Conservation (phyloP, 345 rosid species). For the Acer campestre region DNA sequence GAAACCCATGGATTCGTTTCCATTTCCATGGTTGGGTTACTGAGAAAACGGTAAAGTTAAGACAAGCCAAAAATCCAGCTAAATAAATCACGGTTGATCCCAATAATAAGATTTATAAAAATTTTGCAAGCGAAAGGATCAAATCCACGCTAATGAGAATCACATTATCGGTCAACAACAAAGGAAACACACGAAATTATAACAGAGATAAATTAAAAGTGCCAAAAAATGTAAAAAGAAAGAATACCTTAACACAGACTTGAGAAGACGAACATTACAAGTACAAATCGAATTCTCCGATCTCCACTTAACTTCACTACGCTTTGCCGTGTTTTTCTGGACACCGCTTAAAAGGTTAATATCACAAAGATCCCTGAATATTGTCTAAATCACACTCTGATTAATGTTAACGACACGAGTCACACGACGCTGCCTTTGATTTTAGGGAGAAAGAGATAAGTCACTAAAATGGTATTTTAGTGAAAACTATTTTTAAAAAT, state of each 20-base stretch:
- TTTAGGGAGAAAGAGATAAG: too few relatives aligned
- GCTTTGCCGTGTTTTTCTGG: not conserved
- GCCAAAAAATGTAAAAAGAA: not conserved
- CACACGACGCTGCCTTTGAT: too few relatives aligned
- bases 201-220: not conserved
- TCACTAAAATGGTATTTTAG: too few relatives aligned
- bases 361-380: too few relatives aligned
- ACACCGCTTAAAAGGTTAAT: not conserved
- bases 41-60: slow-evolving; percentile 4
- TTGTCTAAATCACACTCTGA: not conserved
- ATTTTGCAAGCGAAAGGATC: not conserved
- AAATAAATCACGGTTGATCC: not conserved
- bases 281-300: not conserved
- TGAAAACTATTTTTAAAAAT: too few relatives aligned
- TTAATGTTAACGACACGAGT: not conserved
- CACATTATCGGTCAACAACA: not conserved
- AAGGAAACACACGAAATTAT: not conserved
- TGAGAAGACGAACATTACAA: not conserved
- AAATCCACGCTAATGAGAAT: not conserved
- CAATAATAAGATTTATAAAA: not conserved
- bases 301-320: not conserved
- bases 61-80: not conserved
- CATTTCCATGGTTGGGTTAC: not conserved
- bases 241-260: not conserved
- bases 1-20: not conserved